phyloP scores from a whole-genome alignment of 345 rosid species.

The Orychophragmus violaceus region DNA sequence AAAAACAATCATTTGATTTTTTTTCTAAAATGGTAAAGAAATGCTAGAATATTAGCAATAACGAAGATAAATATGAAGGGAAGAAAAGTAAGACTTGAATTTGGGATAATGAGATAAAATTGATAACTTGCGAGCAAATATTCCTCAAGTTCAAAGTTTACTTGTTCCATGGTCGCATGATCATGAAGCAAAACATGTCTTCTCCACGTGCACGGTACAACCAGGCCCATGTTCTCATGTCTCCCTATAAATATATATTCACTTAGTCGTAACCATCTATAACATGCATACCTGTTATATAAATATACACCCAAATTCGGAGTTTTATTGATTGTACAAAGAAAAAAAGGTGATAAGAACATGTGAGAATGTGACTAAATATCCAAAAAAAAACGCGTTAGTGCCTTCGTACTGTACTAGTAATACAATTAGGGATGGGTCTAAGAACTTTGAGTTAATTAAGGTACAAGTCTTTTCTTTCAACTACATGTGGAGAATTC shows the following conservation, averaged over 20 bases:
- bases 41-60: neutral
- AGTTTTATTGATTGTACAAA: too few relatives aligned
- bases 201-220: slow-evolving; percentile 28
- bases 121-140: slow-evolving; percentile 34
- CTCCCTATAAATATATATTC: too few relatives aligned
- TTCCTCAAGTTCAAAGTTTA: neutral
- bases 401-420: too few relatives aligned
- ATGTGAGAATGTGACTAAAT: slow-evolving; percentile 12
- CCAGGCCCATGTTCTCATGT: slow-evolving; percentile 30
- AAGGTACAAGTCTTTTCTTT: too few relatives aligned
- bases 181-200: slow-evolving; percentile 25
- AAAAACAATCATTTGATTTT: neutral
- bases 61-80: neutral
- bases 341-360: too few relatives aligned
- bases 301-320: too few relatives aligned
- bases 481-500: too few relatives aligned
- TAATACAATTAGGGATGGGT: neutral
- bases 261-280: too few relatives aligned
- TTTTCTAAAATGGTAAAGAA: neutral
- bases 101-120: neutral
- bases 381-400: slow-evolving; percentile 5
- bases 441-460: neutral
- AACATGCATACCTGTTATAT: too few relatives aligned
- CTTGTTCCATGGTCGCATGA: slow-evolving; percentile 24
- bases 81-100: neutral